Conservation (phyloP, 805 yeast genomes). For the Sporopachydermia quercuum region DNA sequence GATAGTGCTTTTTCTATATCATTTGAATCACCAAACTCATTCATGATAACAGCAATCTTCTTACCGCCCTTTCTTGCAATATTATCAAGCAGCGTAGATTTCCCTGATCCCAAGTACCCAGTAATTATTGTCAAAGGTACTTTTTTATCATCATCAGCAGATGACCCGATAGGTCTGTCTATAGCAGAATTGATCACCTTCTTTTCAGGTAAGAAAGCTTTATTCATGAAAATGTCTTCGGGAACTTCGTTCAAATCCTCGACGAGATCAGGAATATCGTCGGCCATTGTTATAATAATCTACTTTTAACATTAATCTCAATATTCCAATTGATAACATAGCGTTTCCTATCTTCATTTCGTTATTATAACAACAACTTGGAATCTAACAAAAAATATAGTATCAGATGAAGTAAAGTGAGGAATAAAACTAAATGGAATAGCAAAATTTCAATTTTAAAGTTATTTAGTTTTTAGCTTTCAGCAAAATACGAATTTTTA, state of each 20-base stretch:
- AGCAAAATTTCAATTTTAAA: too few relatives aligned
- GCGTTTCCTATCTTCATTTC: too few relatives aligned
- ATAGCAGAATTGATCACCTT: neutral
- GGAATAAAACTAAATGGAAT: too few relatives aligned
- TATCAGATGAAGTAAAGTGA: too few relatives aligned
- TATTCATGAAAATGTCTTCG: conserved; percentile 3
- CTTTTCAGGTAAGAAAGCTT: conserved; percentile 1
- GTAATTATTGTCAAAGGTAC: conserved; percentile 90
- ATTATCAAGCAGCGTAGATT: conserved; percentile 67
- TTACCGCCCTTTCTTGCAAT: conserved; percentile 58
- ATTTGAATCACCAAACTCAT: conserved; percentile 84
- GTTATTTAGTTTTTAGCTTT: too few relatives aligned
- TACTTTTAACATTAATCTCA: too few relatives aligned
- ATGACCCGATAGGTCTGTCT: conserved; percentile 8
- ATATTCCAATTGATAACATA: too few relatives aligned
- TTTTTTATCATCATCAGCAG: conserved; percentile 20
- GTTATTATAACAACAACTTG: too few relatives aligned
- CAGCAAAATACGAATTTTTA: too few relatives aligned
- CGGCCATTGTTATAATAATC: conserved; percentile 13
- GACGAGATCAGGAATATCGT: conserved; percentile 23
- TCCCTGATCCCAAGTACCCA: conserved; percentile 92
- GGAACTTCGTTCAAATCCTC: conserved; percentile 15
- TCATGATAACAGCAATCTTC: conserved; percentile 77
- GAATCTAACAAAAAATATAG: too few relatives aligned
- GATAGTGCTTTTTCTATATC: conserved; percentile 82